A percentile compares a stretch with the other conserved stretches of the same genome.
Evolutionary conservation across 2,329 filamentous ascomycete genomes (phyloP).

Genomic region (Trichoderma sp.): DNA sequence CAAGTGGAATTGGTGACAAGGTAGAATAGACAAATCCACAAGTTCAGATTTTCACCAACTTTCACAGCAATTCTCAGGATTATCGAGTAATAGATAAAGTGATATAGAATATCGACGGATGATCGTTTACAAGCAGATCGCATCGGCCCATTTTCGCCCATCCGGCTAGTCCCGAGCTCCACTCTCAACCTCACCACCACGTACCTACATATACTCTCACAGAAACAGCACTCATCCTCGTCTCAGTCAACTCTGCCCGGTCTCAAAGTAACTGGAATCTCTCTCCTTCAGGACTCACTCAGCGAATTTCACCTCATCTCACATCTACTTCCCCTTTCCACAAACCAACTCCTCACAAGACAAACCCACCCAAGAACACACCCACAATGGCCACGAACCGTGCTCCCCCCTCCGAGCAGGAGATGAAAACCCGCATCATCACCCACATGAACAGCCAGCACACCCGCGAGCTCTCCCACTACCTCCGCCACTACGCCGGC

Average conservation of each 20-base stretch:
- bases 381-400: conserved; percentile 2
- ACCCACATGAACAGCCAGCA: conserved; percentile 89
- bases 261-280: no score
- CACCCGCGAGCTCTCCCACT: conserved; percentile 70
- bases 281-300: no score
- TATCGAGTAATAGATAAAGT: no score
- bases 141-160: background rate
- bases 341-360: no score
- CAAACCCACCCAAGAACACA: background rate
- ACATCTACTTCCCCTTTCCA: background rate
- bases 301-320: no score
- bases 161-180: background rate
- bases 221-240: background rate
- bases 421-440: conserved; percentile 51
- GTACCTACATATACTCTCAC: background rate
- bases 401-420: conserved; percentile 33
- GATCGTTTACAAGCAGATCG: no score
- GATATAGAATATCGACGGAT: no score
- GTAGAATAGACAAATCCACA: no score
- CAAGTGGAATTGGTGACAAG: no score
- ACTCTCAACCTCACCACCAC: conserved; percentile 18
- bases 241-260: background rate
- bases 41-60: no score
- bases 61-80: no score
- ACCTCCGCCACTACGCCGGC: conserved; percentile 71